Conservation (phyloP, 2,329 filamentous ascomycete genomes). For the Thelonectria blattea region DNA sequence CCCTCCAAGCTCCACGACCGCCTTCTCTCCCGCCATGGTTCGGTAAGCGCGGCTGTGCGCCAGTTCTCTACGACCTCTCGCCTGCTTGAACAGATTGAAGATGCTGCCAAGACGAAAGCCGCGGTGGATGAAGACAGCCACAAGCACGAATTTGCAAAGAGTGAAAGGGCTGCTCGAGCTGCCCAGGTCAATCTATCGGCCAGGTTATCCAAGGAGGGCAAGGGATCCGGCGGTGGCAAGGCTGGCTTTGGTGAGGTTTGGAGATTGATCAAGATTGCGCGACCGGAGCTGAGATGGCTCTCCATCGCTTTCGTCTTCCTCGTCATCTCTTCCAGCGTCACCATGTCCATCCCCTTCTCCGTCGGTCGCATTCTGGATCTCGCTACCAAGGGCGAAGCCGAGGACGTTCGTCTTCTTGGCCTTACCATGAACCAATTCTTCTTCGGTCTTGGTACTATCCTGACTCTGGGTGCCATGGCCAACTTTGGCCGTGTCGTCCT, state of each 20-base stretch:
- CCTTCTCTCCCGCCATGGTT: constrained; percentile 16
- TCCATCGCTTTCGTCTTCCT: constrained; percentile 82
- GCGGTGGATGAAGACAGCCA: constrained; percentile 42
- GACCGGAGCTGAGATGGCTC: constrained; percentile 81
- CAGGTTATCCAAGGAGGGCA: constrained; percentile 83
- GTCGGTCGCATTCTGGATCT: constrained; percentile 96
- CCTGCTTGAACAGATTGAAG: constrained; percentile 35
- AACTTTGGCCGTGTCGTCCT: constrained; percentile 96
- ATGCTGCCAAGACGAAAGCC: constrained; percentile 47
- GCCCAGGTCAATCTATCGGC: constrained; percentile 90
- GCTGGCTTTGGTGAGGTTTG: constrained; percentile 79
- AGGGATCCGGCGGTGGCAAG: constrained; percentile 52
- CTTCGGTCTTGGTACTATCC: constrained; percentile 73
- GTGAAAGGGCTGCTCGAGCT: constrained; percentile 84
- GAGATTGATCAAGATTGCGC: constrained; percentile 87
- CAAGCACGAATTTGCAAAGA: constrained; percentile 62
- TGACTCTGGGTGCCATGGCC: constrained; percentile 83
- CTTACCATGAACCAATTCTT: constrained; percentile 89
- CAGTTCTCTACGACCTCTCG: constrained; percentile 40
- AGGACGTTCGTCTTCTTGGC: constrained; percentile 78
- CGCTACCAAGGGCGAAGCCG: constrained; percentile 74
- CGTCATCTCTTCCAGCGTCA: constrained; percentile 87
- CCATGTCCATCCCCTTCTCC: constrained; percentile 95
- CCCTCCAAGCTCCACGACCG: constrained; percentile 8
- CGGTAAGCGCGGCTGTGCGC: constrained; percentile 33